Evolutionary conservation across 2,329 filamentous ascomycete genomes (phyloP), one percentile per base, ranked within the genome.

Genomic region (Fusarium penzigii): DNA sequence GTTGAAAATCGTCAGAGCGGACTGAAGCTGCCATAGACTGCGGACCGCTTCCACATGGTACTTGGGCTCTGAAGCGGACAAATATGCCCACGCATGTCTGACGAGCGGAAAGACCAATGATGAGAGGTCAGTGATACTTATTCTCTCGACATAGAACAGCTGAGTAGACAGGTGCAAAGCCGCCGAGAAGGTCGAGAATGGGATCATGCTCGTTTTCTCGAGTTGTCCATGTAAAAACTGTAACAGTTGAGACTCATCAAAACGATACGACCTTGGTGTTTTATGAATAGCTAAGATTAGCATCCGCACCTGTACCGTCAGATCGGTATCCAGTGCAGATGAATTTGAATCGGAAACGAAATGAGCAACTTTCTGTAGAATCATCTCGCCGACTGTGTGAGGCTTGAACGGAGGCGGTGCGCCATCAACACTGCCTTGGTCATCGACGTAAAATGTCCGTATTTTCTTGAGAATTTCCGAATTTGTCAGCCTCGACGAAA

Each of bases 1-100:
- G 61, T 86, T 86, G 2, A 80, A 75, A 39, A 80, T 75, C 2
- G 87, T 83, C 12, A 96, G 80, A 1, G 85, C 81, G 20, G 80
- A 83, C 62, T 97, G 92, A 46, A 99, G 75, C 59, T 91, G 85
- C 90, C 94, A 96, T 39, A 99, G 75, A 61, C 86, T 88, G 51
- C 89, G 85, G 9, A 95, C 90, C 16, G 92, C 87, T 73, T 99
- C 95, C 32, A 99, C 92, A 66, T 97, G 94, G 61, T 93, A 95
- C 67, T 96, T 96, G 0, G 92, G 92, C 56, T 87, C 86, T 12
- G 86, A 80, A n/a, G 90, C 87, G 1, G 91, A 89, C 39, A 99
- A 74, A 64, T 90, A 91, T 6, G 76, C 71, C 94, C 94, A 99
- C 0, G 93, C 80, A 50, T 87, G 82, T 2, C 78, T 77, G 14